phyloP scores from a whole-genome alignment of 441 rosid genomes.

The Erodium trifolium region DNA sequence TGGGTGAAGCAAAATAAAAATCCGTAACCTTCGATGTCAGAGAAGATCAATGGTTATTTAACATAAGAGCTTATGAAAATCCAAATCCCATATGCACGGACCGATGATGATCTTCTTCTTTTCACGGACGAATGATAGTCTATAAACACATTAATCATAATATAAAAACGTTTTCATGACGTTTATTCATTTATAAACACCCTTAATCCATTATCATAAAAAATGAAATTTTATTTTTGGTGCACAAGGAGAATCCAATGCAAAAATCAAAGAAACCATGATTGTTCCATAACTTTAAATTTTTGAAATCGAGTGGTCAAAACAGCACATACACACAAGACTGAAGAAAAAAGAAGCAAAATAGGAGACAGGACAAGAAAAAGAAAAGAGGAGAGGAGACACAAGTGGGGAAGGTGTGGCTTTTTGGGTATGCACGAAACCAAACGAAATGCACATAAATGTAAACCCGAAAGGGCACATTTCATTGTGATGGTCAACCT shows the following conservation, averaged over 20 bases:
- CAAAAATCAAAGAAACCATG: background rate
- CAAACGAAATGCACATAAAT: background rate
- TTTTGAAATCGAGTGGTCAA: background rate
- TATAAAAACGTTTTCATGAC: too few relatives aligned
- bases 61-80: too few relatives aligned
- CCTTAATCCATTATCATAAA: too few relatives aligned
- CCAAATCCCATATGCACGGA: too few relatives aligned
- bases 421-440: background rate
- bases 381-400: background rate
- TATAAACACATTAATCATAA: too few relatives aligned
- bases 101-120: too few relatives aligned
- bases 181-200: too few relatives aligned
- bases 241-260: background rate
- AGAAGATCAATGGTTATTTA: too few relatives aligned
- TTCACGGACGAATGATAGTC: too few relatives aligned
- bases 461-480: background rate
- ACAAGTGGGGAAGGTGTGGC: background rate
- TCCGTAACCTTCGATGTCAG: too few relatives aligned
- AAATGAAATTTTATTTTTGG: too few relatives aligned
- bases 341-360: background rate
- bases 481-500: background rate
- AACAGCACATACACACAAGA: background rate
- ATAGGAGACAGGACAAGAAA: background rate
- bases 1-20: too few relatives aligned
- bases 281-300: background rate